Conservation (phyloP, 345 rosid species). For the Aquilaria sinensis region DNA sequence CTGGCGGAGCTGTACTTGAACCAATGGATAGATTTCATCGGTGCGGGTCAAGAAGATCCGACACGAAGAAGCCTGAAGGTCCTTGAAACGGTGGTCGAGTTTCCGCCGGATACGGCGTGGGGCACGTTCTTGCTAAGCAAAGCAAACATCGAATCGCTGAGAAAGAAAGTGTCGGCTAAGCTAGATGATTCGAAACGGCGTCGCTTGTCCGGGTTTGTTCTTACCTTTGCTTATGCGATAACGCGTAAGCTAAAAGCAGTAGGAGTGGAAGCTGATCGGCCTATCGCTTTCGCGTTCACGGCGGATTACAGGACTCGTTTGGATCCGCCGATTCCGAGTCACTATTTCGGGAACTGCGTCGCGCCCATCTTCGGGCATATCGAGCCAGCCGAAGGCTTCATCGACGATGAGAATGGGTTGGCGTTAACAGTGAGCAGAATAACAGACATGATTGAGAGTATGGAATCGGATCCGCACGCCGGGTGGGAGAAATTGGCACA, state of each 20-base stretch:
- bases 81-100: not conserved
- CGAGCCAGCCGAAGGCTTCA: not conserved
- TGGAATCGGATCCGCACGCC: not conserved
- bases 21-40: not conserved
- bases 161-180: slow-evolving; percentile 1
- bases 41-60: not conserved
- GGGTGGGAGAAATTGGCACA: not conserved
- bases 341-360: slow-evolving; percentile 31
- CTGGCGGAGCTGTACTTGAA: slow-evolving; percentile 9
- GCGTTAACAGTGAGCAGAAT: not conserved
- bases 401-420: slow-evolving; percentile 4
- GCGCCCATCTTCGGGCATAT: too few relatives aligned
- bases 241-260: slow-evolving; percentile 17
- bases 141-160: slow-evolving; percentile 19
- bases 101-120: slow-evolving; percentile 7
- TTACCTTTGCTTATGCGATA: slow-evolving; percentile 11
- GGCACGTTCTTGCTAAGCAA: slow-evolving; percentile 15
- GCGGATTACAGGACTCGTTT: slow-evolving; percentile 26
- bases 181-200: not conserved
- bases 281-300: slow-evolving; percentile 8
- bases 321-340: slow-evolving; percentile 11
- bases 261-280: slow-evolving; percentile 9
- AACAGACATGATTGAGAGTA: not conserved
- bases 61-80: slow-evolving; percentile 10
- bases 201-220: slow-evolving; percentile 28